phyloP scores from a whole-genome alignment of 192 early-diverging fungal genomes.

The Coemansia sp. region DNA sequence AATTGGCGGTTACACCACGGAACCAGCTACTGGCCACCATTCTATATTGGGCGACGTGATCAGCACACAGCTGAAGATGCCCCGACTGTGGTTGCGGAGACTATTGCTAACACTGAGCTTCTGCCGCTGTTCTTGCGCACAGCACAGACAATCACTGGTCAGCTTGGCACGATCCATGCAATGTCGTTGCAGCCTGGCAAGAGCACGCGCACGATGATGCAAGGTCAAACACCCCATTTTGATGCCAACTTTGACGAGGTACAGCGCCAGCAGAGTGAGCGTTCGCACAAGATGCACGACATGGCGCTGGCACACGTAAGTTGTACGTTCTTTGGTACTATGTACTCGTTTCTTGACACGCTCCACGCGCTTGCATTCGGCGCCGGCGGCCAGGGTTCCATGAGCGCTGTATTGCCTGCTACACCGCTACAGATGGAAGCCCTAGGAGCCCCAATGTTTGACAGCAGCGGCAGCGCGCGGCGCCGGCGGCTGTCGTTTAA shows the following conservation, averaged over 20 bases:
- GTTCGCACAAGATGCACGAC: constrained; percentile 56
- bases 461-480: constrained; percentile 22
- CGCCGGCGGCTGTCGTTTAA: constrained; percentile 40
- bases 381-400: constrained; percentile 1
- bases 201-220: constrained; percentile 33
- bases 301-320: constrained; percentile 51
- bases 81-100: constrained; percentile 27
- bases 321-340: constrained; percentile 68
- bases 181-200: constrained; percentile 46
- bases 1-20: constrained; percentile 46
- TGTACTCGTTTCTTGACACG: constrained; percentile 79
- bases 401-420: not conserved
- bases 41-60: constrained; percentile 39
- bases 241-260: constrained; percentile 44
- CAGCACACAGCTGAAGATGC: constrained; percentile 22
- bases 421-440: not conserved
- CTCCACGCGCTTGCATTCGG: constrained; percentile 64
- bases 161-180: constrained; percentile 44
- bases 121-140: constrained; percentile 49
- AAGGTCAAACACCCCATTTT: constrained; percentile 49
- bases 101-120: constrained; percentile 50
- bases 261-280: constrained; percentile 48
- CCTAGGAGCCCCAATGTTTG: not conserved
- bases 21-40: constrained; percentile 48
- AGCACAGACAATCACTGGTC: constrained; percentile 32